Evolutionary conservation across 2,329 filamentous ascomycete genomes (phyloP).

Genomic region (Rhynchosporium agropyri): DNA sequence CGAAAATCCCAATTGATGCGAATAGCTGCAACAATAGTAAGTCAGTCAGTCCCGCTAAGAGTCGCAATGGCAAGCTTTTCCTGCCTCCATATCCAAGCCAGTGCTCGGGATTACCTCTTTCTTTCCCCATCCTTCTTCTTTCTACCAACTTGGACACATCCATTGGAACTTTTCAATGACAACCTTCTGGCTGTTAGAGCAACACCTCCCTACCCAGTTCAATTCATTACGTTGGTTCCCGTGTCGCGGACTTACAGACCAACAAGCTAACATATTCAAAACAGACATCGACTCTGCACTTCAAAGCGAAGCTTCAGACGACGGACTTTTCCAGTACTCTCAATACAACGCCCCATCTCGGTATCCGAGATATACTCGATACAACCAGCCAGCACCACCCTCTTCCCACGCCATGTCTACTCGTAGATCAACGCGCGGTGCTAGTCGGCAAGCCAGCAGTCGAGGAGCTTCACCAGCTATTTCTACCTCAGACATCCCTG

Average conservation of each 20-base stretch:
- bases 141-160: neutral
- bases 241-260: neutral
- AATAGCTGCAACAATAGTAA: constrained; percentile 35
- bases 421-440: constrained; percentile 32
- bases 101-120: neutral
- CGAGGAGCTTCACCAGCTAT: constrained; percentile 29
- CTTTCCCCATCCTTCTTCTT: neutral
- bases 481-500: constrained; percentile 28
- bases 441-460: constrained; percentile 33
- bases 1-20: constrained; percentile 2
- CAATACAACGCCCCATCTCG: neutral
- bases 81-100: neutral
- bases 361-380: neutral
- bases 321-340: constrained; percentile 7
- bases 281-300: constrained; percentile 2
- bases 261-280: neutral
- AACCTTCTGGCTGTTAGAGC: neutral
- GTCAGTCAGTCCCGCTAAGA: constrained; percentile 19
- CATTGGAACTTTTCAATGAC: neutral
- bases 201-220: neutral
- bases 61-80: neutral
- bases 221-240: neutral
- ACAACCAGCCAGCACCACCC: neutral
- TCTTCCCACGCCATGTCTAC: constrained; percentile 34
- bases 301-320: constrained; percentile 9